Conservation (phyloP, 208 protist species). For the Lotmaria passim region DNA sequence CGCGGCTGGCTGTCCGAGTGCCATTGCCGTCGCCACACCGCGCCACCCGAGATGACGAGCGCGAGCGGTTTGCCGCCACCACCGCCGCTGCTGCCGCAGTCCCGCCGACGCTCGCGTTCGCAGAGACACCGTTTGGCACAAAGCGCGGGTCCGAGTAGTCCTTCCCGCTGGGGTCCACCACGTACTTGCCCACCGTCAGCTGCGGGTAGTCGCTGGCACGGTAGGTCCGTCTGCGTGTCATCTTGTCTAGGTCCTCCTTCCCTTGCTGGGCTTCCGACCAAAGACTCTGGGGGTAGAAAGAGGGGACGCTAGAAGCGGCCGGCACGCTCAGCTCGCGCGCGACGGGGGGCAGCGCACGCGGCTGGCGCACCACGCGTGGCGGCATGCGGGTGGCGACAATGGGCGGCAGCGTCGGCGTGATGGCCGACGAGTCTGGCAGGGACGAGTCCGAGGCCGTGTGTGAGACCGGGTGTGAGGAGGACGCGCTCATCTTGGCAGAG, state of each 20-base stretch:
- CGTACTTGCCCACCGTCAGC: constrained; percentile 77
- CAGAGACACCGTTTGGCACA: constrained; percentile 17
- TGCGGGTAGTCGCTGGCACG: constrained; percentile 39
- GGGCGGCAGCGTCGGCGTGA: constrained; percentile 13
- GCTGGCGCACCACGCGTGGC: constrained; percentile 27
- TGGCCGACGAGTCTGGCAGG: constrained; percentile 2
- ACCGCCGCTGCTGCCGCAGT: no score
- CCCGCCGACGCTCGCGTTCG: neutral
- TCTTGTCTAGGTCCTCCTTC: constrained; percentile 50
- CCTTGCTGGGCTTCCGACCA: constrained; percentile 62
- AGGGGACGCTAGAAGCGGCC: constrained; percentile 12
- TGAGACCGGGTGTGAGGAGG: constrained; percentile 9
- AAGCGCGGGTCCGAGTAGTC: constrained; percentile 87
- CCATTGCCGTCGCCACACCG: constrained; percentile 8
- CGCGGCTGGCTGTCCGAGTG: constrained; percentile 2
- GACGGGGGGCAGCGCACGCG: constrained; percentile 22
- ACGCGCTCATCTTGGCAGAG: constrained; percentile 34
- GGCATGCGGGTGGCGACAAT: constrained; percentile 12
- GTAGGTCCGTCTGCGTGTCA: constrained; percentile 65
- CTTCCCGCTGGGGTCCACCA: constrained; percentile 64
- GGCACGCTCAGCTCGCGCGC: constrained; percentile 18
- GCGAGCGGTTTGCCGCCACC: constrained; percentile 10
- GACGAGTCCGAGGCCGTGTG: constrained; percentile 10
- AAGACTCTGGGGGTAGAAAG: constrained; percentile 79
- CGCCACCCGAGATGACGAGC: constrained; percentile 26